Conservation (phyloP, 2,329 filamentous ascomycete species). For the Fusarium avenaceum region DNA sequence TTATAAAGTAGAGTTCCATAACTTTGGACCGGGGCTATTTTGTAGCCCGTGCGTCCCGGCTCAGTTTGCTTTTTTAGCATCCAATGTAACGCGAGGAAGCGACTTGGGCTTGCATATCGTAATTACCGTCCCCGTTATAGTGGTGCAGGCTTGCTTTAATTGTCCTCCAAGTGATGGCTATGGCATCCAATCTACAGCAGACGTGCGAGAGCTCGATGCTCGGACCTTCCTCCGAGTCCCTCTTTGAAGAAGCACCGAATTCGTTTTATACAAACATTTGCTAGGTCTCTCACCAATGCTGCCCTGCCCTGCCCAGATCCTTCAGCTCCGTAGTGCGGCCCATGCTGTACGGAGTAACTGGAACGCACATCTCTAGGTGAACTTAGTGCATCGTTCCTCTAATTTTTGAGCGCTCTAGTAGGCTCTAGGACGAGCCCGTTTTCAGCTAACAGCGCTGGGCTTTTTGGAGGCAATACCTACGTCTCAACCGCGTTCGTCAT, state of each 20-base stretch:
- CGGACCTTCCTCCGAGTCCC: not conserved
- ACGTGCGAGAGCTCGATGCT: not conserved
- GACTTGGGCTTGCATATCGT: conserved; percentile 48
- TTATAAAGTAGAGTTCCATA: not conserved
- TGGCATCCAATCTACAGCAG: conserved; percentile 25
- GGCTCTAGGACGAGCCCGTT: conserved; percentile 29
- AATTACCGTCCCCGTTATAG: conserved; percentile 42
- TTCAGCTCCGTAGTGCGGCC: conserved; percentile 17
- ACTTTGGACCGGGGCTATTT: conserved; percentile 13
- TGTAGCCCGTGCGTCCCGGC: conserved; percentile 21
- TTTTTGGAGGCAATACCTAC: conserved; percentile 19
- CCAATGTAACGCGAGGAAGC: conserved; percentile 39
- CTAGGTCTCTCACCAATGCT: no score
- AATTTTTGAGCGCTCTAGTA: conserved; percentile 18
- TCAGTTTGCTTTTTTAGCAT: conserved; percentile 17
- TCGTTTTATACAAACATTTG: not conserved
- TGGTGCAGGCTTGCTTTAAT: conserved; percentile 8
- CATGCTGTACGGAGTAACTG: conserved; percentile 27
- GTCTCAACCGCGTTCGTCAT: conserved; percentile 24
- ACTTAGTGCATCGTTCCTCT: conserved; percentile 19
- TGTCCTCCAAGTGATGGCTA: conserved; percentile 15
- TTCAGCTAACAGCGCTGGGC: conserved; percentile 24
- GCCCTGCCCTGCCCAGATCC: not conserved
- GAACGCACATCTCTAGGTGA: conserved; percentile 5
- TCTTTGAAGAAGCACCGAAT: not conserved